Evolutionary conservation across 371 early-diverging fungal genomes (phyloP), one percentile per base, ranked within the genome.

Genomic region (Pancytospora epiphaga): DNA sequence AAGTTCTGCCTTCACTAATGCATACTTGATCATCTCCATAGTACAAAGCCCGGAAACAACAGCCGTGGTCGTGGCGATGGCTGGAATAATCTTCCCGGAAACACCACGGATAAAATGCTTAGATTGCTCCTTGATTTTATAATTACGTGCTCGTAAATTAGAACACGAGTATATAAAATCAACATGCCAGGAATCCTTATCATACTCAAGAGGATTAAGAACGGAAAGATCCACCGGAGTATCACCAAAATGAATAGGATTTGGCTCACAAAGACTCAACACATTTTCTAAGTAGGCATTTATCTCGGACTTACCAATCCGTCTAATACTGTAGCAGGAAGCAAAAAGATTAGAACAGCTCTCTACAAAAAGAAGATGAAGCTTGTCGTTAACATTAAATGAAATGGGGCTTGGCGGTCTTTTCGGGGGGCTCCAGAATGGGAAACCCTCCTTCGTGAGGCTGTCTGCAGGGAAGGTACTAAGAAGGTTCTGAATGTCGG

Each of bases 81-180:
- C 99, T 29, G 99, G 99, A 73, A 99, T 98, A 73, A 99, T 99
- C 83, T 92, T 92, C 39, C 99, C 99, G 1, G 99, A 97, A 84
- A 99, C 95, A 77, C 92, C 90, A 85, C 95, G 97, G 73, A 95
- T 92, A 81, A 89, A 88, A 82, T 89, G 89, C 60, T 91, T 88
- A 80, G 94, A 90, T 1, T 93, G 90, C 47, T 83, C 81, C n/a
- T 86, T 78, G 70, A 99, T 99, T 62, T 84, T 86, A 81, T 99
- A 99, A 84, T 94, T 95, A 70, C 84, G 76, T 3, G 96, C 95
- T 74, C 99, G 89, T 81, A 98, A 82, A 84, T 97, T 97, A 56
- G 96, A 89, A 2, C 92, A 88, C 0, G 95, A 90, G 0, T 95
- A 90, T 75, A 99, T 88, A 82, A 95, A 97, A 79, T 94, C 95